Evolutionary conservation across 306 rosid species (phyloP), one percentile per base, ranked within the genome.

Genomic region (Casuarina glauca): DNA sequence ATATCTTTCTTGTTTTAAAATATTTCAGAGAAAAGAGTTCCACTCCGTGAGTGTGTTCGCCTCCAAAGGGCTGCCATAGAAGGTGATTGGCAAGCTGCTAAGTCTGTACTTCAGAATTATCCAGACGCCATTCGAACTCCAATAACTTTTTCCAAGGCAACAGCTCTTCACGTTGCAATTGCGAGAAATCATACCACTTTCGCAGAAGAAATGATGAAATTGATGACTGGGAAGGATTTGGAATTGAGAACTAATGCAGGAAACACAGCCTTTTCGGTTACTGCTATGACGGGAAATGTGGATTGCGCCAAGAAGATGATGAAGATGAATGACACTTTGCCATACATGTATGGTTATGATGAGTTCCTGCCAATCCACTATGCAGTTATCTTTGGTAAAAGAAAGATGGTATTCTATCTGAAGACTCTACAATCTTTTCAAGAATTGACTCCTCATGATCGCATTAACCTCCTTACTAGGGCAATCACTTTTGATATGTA

Each of bases 171-270:
- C 70, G 6, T 1, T 64, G 48, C 70, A 2, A 26, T 26, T 1
- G 48, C 13, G 2, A 12, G 12, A 38, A 64, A 39, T 38, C 70
- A 11, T 48, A 39, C 26, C 9, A 7, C 4, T 39, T 39, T 39
- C 16, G 70, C 39, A 1, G 39, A 39, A 42, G 26, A 64, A 39
- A 19, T 64, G 12, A 20, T 64, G 8, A 0, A 16, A 39, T 17
- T 6, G 19, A 39, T 64, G 70, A 0, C 0, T 0, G 0, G 3
- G 1, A 1, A 39, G 7, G 48, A 64, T 4, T 17, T 64, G 39
- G 46, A 41, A 7, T 64, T 39, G 48, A 2, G 2, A 64, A 16
- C 9, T 5, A 1, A 1, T 6, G 12, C 5, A 0, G 48, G 9
- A 39, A 10, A 9, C n/a, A 76, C 20, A 5, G 52, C 62, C 8